Evolutionary conservation across 495 filamentous ascomycete species (phyloP).

Genomic region (Apiosordaria backusii): DNA sequence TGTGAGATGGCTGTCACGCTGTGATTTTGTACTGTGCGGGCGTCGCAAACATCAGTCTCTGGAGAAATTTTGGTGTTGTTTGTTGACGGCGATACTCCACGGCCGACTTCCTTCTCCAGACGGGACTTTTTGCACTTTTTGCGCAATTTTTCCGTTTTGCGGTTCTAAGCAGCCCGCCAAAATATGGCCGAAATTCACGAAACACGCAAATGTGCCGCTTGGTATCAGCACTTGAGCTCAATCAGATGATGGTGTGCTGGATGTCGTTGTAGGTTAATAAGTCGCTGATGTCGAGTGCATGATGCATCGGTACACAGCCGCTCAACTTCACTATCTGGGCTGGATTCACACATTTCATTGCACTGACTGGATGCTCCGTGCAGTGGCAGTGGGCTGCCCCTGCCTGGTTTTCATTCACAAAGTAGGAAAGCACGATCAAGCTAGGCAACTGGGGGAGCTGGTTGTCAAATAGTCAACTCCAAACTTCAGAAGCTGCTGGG

Average conservation of each 20-base stretch:
- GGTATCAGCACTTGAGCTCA: not conserved
- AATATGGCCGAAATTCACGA: not conserved
- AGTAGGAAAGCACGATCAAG: not conserved
- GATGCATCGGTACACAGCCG: not conserved
- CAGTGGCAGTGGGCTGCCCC: not conserved
- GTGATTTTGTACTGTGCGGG: not conserved
- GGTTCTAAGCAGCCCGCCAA: not conserved
- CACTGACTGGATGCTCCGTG: not conserved
- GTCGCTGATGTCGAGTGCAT: not conserved
- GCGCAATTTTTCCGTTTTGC: conserved; percentile 5
- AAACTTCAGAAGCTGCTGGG: not conserved
- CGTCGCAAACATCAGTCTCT: not conserved
- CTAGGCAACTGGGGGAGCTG: too few species aligned
- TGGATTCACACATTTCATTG: not conserved
- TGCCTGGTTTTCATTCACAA: not conserved
- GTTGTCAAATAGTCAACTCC: too few species aligned
- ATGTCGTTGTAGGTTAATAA: not conserved
- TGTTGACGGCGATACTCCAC: conserved; percentile 5
- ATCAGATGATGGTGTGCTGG: not conserved
- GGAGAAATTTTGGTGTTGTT: not conserved
- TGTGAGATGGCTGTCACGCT: not conserved
- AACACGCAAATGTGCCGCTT: not conserved
- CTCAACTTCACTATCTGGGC: not conserved
- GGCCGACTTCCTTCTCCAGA: not conserved
- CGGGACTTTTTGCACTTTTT: not conserved